Percentiles rank a stretch among this genome's conserved stretches.
These are phyloP conservation scores for Talaromyces sp. DNA, from an alignment of 2,329 filamentous ascomycete genomes.

Conservation along the genomic window DNA sequence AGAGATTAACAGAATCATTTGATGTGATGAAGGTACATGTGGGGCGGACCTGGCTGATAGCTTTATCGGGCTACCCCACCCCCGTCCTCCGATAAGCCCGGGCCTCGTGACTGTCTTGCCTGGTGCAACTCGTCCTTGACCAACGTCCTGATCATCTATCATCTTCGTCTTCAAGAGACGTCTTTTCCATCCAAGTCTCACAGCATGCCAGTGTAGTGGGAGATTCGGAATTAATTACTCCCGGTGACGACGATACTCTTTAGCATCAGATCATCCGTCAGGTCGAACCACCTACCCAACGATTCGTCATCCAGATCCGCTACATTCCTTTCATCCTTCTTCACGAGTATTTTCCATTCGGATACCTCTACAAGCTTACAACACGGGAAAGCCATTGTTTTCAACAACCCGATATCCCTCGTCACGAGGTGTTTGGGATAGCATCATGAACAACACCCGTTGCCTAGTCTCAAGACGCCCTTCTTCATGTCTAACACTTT, in stretches of 20 bases:
- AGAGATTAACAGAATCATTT: background rate
- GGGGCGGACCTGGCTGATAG: background rate
- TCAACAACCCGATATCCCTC: background rate
- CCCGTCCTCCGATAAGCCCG: background rate
- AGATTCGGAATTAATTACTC: background rate
- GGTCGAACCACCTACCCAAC: background rate
- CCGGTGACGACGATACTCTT: background rate
- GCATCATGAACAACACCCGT: background rate
- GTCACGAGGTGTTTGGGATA: background rate
- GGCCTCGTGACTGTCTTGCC: background rate
- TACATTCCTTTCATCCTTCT: background rate
- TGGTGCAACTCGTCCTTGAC: background rate
- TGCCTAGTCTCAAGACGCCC: background rate
- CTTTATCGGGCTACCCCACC: conserved; percentile 10
- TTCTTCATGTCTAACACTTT: background rate
- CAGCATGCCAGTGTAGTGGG: background rate
- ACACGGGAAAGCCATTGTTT: background rate
- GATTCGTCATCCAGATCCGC: background rate
- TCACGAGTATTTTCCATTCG: background rate
- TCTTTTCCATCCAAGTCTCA: background rate
- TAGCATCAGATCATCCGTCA: background rate
- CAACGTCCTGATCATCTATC: background rate
- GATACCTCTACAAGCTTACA: background rate
- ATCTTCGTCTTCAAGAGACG: background rate
- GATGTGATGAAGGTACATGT: background rate